Evolutionary conservation across 495 filamentous ascomycete species (phyloP).

Genomic region (Letharia columbiana): DNA sequence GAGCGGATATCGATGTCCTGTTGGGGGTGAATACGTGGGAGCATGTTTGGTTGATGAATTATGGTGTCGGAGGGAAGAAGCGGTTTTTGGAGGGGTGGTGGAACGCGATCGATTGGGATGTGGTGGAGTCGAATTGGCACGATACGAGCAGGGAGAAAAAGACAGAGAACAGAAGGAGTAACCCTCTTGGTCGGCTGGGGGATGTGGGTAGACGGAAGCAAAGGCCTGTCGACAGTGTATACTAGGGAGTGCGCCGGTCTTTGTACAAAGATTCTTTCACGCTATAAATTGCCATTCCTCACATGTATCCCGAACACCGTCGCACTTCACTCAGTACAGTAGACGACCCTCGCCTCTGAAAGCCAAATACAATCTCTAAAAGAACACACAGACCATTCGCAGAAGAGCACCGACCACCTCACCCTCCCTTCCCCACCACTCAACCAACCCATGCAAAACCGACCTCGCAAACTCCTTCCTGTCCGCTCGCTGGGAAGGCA

Average conservation of each 20-base stretch:
- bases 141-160: background rate
- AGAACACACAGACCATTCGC: background rate
- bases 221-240: background rate
- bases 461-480: too few relatives aligned
- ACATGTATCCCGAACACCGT: too few relatives aligned
- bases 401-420: background rate
- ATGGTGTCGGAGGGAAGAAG: conserved; percentile 70
- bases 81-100: conserved; percentile 75
- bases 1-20: conserved; percentile 61
- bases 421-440: background rate
- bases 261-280: background rate
- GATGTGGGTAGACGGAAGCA: background rate
- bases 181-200: background rate
- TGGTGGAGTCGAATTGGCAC: conserved; percentile 39
- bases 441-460: too few relatives aligned
- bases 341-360: background rate
- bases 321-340: background rate
- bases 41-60: conserved; percentile 85
- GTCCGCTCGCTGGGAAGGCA: too few relatives aligned
- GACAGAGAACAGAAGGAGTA: background rate
- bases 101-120: conserved; percentile 74
- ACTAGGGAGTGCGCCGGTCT: background rate
- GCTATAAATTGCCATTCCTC: background rate
- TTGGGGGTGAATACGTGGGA: conserved; percentile 95
- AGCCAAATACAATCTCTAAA: background rate